Evolutionary conservation across 768 basidiomycete species (phyloP), one percentile per base, ranked within the genome.

Genomic region (Punctularia strigosozonata): DNA sequence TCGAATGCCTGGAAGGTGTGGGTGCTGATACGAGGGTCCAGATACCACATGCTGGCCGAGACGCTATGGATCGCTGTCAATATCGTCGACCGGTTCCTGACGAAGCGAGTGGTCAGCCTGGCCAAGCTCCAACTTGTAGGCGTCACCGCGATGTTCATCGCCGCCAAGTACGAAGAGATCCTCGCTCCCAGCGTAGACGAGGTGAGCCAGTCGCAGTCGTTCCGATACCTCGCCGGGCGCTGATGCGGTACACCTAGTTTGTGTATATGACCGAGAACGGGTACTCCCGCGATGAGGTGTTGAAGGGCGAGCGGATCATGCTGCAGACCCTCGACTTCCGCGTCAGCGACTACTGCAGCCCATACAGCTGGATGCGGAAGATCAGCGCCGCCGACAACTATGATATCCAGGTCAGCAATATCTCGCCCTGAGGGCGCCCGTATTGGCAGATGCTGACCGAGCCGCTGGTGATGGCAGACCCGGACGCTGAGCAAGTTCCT

Each of bases 321-420:
- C 66, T 98, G 42, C 89, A 91, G 65, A 87, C 88, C 22, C 75
- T 99, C 39, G 90, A 95, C 45, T 98, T 98, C 65, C 79, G 82
- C 59, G 58, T 99, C 61, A 97, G 92, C 43, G 81, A 91, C 44
- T 99, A 99, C 62, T 98, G 95, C 65, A 95, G 92, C 37, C 95
- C 95, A 3, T 98, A 98, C 66, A 90, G 86, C 57, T 98, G 95
- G 94, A 91, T 98, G 73, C 77, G 95, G 43, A 83, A 81, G 52
- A 98, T 99, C 57, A 92, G 88, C 73, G 95, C 91, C 60, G 94
- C 95, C 25, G 95, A 99, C 63, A 87, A 94, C 59, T 99, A 98
- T 58, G 90, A 98, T 55, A 80, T 98, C 53, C 94, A n/a, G n/a
- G n/a, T n/a, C n/a, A n/a, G n/a, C n/a, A n/a, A n/a, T n/a, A n/a